Evolutionary conservation across 148 eudicot species (phyloP).

Genomic region (Vaccinium darrowii): DNA sequence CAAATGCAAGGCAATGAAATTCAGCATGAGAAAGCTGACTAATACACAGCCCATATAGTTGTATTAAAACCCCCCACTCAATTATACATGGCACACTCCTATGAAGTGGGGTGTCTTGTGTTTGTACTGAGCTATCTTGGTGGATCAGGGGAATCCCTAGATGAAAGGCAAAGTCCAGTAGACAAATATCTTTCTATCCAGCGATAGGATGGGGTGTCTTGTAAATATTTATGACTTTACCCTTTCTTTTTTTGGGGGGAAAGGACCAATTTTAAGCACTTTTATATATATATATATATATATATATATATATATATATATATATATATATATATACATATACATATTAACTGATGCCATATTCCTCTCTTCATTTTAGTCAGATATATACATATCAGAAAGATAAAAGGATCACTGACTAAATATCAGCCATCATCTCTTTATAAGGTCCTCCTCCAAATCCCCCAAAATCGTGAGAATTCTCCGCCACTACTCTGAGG

Average conservation of each 20-base stretch:
- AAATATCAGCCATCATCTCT: not conserved
- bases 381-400: not conserved
- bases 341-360: not conserved
- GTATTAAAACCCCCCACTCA: not conserved
- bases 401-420: not conserved
- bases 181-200: not conserved
- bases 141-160: not conserved
- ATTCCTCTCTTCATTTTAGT: not conserved
- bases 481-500: not conserved
- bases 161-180: not conserved
- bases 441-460: not conserved
- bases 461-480: not conserved
- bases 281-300: too few relatives aligned
- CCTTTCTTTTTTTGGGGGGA: too few relatives aligned
- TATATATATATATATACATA: too few relatives aligned
- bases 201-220: not conserved
- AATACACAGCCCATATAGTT: not conserved
- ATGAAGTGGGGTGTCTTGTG: not conserved
- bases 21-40: slow-evolving; percentile 8
- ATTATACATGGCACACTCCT: not conserved
- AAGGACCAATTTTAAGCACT: too few relatives aligned
- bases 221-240: too few relatives aligned
- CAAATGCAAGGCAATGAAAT: slow-evolving; percentile 9
- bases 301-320: too few relatives aligned
- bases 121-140: not conserved